Evolutionary conservation across 176 grass and related monocot species (phyloP).

Genomic region (Triticum monococcum): DNA sequence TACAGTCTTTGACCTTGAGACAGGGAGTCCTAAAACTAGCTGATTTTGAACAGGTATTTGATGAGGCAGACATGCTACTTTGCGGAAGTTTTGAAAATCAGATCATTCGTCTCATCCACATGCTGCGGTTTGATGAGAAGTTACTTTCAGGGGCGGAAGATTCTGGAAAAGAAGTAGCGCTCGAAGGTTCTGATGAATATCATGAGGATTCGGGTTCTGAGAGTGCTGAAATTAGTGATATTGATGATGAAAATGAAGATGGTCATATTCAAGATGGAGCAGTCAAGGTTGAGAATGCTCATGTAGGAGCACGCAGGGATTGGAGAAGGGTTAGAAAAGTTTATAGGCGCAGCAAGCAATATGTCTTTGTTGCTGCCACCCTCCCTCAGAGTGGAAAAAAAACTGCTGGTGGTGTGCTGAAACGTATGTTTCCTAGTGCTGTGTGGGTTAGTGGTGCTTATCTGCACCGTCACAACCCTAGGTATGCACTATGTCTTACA

Average conservation of each 20-base stretch:
- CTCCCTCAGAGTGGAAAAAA: conserved; percentile 86
- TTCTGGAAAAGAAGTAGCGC: conserved; percentile 39
- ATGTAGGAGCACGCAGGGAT: conserved; percentile 27
- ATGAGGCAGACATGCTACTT: conserved; percentile 99
- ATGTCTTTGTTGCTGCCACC: conserved; percentile 92
- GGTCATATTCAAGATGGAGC: conserved; percentile 28
- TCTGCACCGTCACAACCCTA: conserved; percentile 86
- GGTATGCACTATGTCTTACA: conserved; percentile 44
- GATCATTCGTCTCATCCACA: conserved; percentile 89
- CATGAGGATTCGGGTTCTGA: conserved; percentile 32
- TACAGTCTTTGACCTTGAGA: neutral
- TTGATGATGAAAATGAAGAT: conserved; percentile 51
- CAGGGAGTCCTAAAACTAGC: conserved; percentile 14
- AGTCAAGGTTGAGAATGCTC: conserved; percentile 35
- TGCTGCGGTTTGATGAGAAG: conserved; percentile 97
- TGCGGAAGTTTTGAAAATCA: conserved; percentile 95
- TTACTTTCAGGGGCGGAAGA: conserved; percentile 55
- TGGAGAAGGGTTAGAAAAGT: conserved; percentile 91
- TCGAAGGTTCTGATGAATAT: conserved; percentile 26
- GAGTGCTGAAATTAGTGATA: conserved; percentile 24
- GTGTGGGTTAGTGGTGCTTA: conserved; percentile 82
- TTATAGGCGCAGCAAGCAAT: conserved; percentile 91
- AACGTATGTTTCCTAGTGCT: conserved; percentile 90
- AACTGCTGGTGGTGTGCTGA: conserved; percentile 89
- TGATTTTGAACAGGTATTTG: conserved; percentile 76